These are phyloP conservation scores for Rhizophagus clarus DNA, from an alignment of 192 early-diverging fungal genomes.

Conservation along the genomic window DNA sequence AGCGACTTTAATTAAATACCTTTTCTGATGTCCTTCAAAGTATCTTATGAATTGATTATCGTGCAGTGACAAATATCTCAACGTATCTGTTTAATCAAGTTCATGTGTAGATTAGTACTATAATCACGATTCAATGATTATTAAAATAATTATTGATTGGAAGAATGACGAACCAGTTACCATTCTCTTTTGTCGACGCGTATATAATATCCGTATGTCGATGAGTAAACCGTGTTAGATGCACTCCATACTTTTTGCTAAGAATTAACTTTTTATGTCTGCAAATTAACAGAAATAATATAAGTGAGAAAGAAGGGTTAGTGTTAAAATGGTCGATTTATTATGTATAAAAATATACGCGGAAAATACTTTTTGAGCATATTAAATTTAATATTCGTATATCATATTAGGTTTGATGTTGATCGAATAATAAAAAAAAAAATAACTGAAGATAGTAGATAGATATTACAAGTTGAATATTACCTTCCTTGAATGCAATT, in stretches of 20 bases:
- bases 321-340: not conserved
- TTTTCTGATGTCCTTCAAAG: conserved; percentile 82
- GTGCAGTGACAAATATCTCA: conserved; percentile 92
- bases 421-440: not conserved
- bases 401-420: not conserved
- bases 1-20: conserved; percentile 41
- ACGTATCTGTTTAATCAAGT: conserved; percentile 62
- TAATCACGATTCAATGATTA: conserved; percentile 6
- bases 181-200: conserved; percentile 92
- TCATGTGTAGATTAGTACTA: not conserved
- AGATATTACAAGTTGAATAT: not conserved
- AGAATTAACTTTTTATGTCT: conserved; percentile 73
- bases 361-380: not conserved
- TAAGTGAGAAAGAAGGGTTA: not conserved
- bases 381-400: not conserved
- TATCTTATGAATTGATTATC: conserved; percentile 94
- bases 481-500: conserved; percentile 80
- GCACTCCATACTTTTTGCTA: conserved; percentile 96
- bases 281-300: not conserved
- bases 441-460: conserved; percentile 1
- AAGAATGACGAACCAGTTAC: conserved; percentile 40
- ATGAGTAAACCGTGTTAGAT: conserved; percentile 87
- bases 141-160: not conserved
- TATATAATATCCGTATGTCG: conserved; percentile 77
- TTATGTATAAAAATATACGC: not conserved